Conservation (phyloP, 164 flowering plant species). For the Macadamia integrifolia region DNA sequence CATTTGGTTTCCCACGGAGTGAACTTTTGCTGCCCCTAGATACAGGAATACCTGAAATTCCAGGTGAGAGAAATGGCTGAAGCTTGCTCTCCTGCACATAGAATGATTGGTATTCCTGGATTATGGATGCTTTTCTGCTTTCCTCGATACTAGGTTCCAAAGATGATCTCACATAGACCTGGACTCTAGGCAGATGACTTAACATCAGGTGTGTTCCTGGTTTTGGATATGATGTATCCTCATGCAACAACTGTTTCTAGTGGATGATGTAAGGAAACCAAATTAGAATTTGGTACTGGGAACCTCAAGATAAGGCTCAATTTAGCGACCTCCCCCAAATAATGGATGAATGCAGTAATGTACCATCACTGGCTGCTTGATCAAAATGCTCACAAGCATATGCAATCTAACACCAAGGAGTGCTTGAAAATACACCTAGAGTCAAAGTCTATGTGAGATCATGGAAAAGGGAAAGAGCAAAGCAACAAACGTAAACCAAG, state of each 20-base stretch:
- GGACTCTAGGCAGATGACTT: slow-evolving; percentile 12
- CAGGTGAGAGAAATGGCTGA: slow-evolving; percentile 30
- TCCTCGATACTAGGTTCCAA: slow-evolving; percentile 27
- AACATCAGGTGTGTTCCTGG: slow-evolving; percentile 31
- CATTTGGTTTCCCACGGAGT: slow-evolving; percentile 29
- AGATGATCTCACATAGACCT: slow-evolving; percentile 13
- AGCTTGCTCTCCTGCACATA: slow-evolving; percentile 24
- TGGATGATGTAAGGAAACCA: slow-evolving; percentile 34
- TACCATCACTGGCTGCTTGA: slow-evolving; percentile 75
- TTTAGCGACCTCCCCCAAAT: slow-evolving; percentile 84
- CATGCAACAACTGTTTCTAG: slow-evolving; percentile 35
- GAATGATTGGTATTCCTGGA: slow-evolving; percentile 23
- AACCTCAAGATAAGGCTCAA: slow-evolving; percentile 67
- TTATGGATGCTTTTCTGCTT: slow-evolving; percentile 25
- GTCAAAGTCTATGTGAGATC: too few species aligned
- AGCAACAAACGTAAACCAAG: too few species aligned
- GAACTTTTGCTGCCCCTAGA: slow-evolving; percentile 20
- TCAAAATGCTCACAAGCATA: slow-evolving; percentile 90
- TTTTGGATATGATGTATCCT: slow-evolving; percentile 28
- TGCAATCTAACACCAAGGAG: background rate
- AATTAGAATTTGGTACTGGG: slow-evolving; percentile 41
- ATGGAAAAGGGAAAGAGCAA: too few species aligned
- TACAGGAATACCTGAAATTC: slow-evolving; percentile 18
- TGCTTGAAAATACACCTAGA: background rate
- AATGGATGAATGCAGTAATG: slow-evolving; percentile 82